Evolutionary conservation across 805 yeast genomes (phyloP), one percentile per base, ranked within the genome.

Genomic region (Alloascoidea hylecoeti): DNA sequence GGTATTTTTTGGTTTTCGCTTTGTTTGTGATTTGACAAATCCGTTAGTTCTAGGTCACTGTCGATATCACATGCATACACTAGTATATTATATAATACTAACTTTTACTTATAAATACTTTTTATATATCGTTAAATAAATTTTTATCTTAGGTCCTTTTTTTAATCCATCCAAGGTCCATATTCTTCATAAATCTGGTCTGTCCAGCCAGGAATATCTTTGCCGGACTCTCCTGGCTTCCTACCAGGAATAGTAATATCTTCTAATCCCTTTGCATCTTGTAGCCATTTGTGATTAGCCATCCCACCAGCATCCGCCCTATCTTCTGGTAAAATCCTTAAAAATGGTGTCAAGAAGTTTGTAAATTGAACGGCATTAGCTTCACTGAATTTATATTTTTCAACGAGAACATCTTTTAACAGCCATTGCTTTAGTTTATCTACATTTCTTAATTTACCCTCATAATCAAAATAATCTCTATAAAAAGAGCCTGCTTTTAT

Each of bases 141-240:
- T n/a, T n/a, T n/a, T n/a, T n/a, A n/a, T n/a, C n/a, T n/a, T n/a
- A n/a, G n/a, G n/a, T n/a, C n/a, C n/a, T n/a, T n/a, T n/a, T n/a
- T n/a, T n/a, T n/a, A n/a, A n/a, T n/a, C n/a, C n/a, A n/a, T n/a
- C n/a, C n/a, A n/a, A n/a, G n/a, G n/a, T n/a, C n/a, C n/a, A n/a
- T n/a, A n/a, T n/a, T n/a, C n/a, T n/a, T n/a, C n/a, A n/a, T n/a
- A n/a, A n/a, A n/a, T n/a, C n/a, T n/a, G n/a, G n/a, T n/a, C n/a
- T n/a, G 74, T 70, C 98, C 98, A 92, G 3, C 97, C 98, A 3
- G 77, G 75, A 36, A 92, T 83, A 58, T 84, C 96, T 38, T 72
- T 77, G 19, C 96, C 96, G n/a, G 75, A 58, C 0, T 82, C 78
- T 18, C 85, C 84, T 4, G 78, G 68, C 18, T 77, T 77, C 46